phyloP scores from a whole-genome alignment of 768 basidiomycete genomes.

The Epithele typhae region DNA sequence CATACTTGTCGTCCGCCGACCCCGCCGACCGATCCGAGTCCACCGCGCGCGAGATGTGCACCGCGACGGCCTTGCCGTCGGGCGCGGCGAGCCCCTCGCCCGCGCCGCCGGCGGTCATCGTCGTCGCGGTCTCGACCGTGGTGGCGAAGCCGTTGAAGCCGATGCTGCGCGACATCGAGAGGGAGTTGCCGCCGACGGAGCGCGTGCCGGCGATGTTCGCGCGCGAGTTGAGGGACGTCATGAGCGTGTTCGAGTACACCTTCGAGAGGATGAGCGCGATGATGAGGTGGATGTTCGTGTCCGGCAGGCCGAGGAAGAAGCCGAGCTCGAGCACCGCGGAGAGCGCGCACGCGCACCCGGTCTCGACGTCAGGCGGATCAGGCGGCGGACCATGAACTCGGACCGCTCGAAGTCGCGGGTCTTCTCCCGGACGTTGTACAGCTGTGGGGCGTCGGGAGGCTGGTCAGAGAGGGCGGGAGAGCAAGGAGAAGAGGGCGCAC shows the following conservation, averaged over 20 bases:
- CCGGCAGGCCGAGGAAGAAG: background rate
- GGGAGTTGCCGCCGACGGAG: too few relatives aligned
- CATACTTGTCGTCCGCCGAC: too few relatives aligned
- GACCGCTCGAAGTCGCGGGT: background rate
- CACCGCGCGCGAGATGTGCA: background rate
- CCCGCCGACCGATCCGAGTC: too few relatives aligned
- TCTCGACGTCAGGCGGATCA: background rate
- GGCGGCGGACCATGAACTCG: background rate
- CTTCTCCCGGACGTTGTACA: background rate
- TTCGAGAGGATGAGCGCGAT: background rate
- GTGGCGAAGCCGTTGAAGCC: too few relatives aligned
- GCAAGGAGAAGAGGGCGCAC: background rate
- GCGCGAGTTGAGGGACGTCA: slow-evolving; percentile 78
- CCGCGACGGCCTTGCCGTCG: background rate
- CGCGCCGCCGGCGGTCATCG: background rate
- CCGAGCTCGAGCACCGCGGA: background rate
- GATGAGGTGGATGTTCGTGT: slow-evolving; percentile 1
- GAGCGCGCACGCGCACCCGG: background rate
- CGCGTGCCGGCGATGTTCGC: slow-evolving; percentile 42
- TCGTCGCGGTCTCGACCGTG: too few relatives aligned
- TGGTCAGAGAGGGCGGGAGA: background rate
- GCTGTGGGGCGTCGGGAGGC: background rate
- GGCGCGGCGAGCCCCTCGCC: background rate
- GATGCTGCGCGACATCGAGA: too few relatives aligned
- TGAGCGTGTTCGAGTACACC: slow-evolving; percentile 43